Evolutionary conservation across 129 eudicot genomes (phyloP).

Genomic region (Scalesia atractyloides): DNA sequence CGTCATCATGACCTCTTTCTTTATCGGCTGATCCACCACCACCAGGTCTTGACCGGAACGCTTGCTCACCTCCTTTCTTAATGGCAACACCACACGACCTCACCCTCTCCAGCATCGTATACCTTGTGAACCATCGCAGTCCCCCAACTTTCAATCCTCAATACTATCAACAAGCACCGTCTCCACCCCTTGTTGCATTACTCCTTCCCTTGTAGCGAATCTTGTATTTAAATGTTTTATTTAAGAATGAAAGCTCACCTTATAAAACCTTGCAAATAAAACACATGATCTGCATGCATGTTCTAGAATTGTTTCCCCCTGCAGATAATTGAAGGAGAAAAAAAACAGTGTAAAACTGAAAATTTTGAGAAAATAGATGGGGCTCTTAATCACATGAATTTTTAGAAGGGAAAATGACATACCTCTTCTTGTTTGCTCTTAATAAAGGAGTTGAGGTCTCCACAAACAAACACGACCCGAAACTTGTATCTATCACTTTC

Average conservation of each 20-base stretch:
- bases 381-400: background rate
- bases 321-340: background rate
- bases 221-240: background rate
- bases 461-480: background rate
- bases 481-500: background rate
- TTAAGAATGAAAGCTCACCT: background rate
- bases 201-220: no score
- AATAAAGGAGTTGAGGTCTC: constrained; percentile 1
- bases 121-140: no score
- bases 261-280: background rate
- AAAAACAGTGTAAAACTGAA: background rate
- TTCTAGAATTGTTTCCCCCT: background rate
- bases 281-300: background rate
- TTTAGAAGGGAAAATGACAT: background rate
- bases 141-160: no score
- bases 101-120: no score
- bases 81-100: no score
- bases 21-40: no score
- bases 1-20: no score
- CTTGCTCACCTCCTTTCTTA: no score
- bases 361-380: background rate
- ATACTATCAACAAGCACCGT: no score
- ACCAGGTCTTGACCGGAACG: no score
- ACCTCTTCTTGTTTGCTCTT: background rate
- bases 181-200: no score